These are phyloP conservation scores for Parasarocladium wereldwijsianum DNA, from an alignment of 2,329 filamentous ascomycete species.

Conservation along the genomic window DNA sequence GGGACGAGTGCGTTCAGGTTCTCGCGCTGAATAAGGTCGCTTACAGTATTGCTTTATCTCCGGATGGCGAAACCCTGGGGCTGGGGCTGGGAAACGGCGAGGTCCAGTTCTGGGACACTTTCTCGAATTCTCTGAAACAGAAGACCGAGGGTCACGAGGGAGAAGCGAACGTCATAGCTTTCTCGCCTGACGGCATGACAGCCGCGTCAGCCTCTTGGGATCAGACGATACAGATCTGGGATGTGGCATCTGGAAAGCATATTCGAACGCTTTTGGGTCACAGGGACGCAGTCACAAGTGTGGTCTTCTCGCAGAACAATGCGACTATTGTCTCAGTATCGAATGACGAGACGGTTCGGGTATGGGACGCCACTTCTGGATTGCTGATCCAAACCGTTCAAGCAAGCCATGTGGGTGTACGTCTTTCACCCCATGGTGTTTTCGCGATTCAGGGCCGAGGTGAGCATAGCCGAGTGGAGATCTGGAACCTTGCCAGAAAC, in stretches of 20 bases:
- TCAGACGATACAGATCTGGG: conserved; percentile 5
- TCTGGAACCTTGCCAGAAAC: conserved; percentile 5
- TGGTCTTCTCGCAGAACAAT: conserved; percentile 2
- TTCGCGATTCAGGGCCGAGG: conserved; percentile 6
- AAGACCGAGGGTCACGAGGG: neutral
- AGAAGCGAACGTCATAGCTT: neutral
- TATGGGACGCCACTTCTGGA: conserved; percentile 3
- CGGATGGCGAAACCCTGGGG: no score
- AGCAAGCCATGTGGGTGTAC: neutral
- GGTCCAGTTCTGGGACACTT: no score
- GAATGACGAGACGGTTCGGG: conserved; percentile 1
- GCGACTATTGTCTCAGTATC: conserved; percentile 2
- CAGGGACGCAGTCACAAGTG: neutral
- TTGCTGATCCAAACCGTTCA: neutral
- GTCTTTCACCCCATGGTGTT: neutral
- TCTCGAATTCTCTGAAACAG: no score
- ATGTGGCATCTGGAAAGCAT: neutral
- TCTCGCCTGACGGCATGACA: conserved; percentile 1
- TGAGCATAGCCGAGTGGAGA: conserved; percentile 4
- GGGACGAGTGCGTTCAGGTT: conserved; percentile 6
- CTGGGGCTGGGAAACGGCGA: no score
- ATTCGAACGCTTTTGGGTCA: conserved; percentile 5
- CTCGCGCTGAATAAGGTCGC: no score
- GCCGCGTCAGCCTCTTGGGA: conserved; percentile 4
- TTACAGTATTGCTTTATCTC: no score